Base-by-base conservation (phyloP, 805 yeast genomes). In the Priceomyces haplophilus region DNA sequence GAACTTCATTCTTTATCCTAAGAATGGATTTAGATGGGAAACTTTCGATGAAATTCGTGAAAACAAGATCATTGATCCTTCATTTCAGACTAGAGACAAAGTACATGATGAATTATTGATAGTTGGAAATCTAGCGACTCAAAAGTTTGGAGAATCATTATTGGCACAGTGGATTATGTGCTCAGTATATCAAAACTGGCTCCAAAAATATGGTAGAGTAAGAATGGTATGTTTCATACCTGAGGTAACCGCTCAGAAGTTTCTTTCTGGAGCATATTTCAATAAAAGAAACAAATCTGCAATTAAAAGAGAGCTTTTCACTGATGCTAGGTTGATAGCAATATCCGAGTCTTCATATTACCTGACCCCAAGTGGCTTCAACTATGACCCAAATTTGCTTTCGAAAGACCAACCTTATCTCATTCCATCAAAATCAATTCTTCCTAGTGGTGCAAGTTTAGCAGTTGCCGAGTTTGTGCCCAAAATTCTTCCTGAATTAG, bases 111-210 rank as follows among this genome's bases (percentile, higher is more conserved):
- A 73, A 42, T 67, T 85, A 19, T 61, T 86, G 25, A 67, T 80
- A 24, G 64, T 80, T 4, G 90, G 82, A 2, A 79, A 82, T 54
- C 65, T 84, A 21, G 72, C 85, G 0, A 68, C 73, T 16, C 38
- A 56, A 29, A 56, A 67, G 7, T 74, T 72, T 45, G 85, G 85
- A 10, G 93, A 84, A 56, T 80, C 83, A 39, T 72, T 87, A 13
- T 60, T 85, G 19, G 80, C 85, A 43, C 96, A 88, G 62, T 85
- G 88, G 80, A 59, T 85, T 24, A 76, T 75, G 46, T 85, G 95
- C 61, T 66, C 82, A 21, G 81, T 77, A 0, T 74, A 82, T 56
- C 69, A 75, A 38, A 85, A 85, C 54, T 88, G 96, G 96, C 58
- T 87, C 7, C 83, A 81, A 48, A 69, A 72, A 50, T 85, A 75